Percentiles rank a stretch among this genome's conserved stretches.
Conservation (phyloP, 2,329 filamentous ascomycete species). For the Neofusicoccum sp. region DNA sequence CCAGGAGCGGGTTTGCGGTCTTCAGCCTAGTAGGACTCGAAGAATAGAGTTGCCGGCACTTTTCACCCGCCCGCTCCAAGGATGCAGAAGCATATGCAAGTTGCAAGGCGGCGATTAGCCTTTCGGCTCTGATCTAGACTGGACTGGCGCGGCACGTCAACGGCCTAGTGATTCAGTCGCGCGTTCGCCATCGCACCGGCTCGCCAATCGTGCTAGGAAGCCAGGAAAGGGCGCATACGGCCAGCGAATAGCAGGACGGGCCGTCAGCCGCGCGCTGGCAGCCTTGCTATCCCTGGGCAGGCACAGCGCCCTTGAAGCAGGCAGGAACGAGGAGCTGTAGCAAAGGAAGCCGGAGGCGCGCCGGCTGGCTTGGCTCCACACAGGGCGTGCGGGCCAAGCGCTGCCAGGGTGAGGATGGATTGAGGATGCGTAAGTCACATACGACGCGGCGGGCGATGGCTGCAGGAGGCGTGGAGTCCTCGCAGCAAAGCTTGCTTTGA, state of each 20-base stretch:
- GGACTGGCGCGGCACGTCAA: background rate
- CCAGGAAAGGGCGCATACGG: background rate
- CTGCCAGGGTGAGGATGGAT: background rate
- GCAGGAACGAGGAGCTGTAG: background rate
- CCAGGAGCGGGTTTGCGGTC: background rate
- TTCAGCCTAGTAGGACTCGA: background rate
- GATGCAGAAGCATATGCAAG: constrained; percentile 1
- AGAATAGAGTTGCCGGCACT: constrained; percentile 14
- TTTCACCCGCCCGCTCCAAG: background rate
- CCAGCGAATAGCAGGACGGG: background rate
- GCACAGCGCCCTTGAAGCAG: background rate
- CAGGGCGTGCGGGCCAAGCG: constrained; percentile 6
- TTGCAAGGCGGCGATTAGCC: background rate
- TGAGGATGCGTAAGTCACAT: constrained; percentile 9
- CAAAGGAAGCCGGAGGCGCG: constrained; percentile 13
- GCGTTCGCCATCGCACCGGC: background rate
- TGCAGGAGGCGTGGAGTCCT: constrained; percentile 7
- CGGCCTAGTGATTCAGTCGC: background rate
- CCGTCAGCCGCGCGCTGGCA: constrained; percentile 5
- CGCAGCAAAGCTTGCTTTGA: background rate
- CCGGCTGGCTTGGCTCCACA: constrained; percentile 8
- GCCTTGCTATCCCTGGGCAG: constrained; percentile 5
- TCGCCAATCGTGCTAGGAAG: background rate
- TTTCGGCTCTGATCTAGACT: background rate
- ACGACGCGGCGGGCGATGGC: constrained; percentile 8